Conservation (phyloP, 2,329 filamentous ascomycete genomes). For the Cladophialophora carrionii region DNA sequence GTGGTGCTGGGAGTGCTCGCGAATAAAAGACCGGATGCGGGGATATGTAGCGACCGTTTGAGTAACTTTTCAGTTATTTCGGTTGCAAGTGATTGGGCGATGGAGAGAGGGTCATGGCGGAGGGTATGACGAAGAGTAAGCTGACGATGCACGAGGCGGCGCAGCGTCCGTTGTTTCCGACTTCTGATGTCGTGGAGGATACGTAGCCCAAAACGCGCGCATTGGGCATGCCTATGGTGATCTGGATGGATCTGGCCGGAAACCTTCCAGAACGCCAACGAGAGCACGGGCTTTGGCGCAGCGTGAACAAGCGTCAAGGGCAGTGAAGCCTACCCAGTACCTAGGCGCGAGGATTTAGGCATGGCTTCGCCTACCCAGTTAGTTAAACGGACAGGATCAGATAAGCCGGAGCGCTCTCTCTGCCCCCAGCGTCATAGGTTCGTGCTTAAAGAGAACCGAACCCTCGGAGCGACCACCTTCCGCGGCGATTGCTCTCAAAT, state of each 20-base stretch:
- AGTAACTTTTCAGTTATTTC: conserved; percentile 1
- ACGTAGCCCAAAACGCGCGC: not conserved
- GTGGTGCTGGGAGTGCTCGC: conserved; percentile 4
- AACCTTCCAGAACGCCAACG: conserved; percentile 14
- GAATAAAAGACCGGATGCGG: not conserved
- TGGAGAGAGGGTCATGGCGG: not conserved
- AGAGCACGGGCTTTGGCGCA: conserved; percentile 13
- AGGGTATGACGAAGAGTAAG: conserved; percentile 4
- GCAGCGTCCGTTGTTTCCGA: conserved; percentile 5
- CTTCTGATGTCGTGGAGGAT: not conserved
- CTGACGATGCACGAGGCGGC: conserved; percentile 7
- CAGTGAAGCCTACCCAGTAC: not conserved
- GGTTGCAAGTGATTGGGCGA: not conserved
- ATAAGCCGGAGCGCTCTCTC: conserved; percentile 4
- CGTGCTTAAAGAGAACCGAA: conserved; percentile 8
- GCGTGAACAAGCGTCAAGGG: not conserved
- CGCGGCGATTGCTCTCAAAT: conserved; percentile 5
- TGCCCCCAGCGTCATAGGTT: not conserved
- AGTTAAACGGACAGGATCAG: not conserved
- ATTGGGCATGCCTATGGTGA: conserved; percentile 5
- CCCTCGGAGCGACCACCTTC: conserved; percentile 6
- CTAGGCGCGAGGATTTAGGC: conserved; percentile 3
- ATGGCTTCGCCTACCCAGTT: not conserved
- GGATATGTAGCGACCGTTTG: conserved; percentile 5
- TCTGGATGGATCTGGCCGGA: not conserved